Evolutionary conservation across 768 basidiomycete genomes (phyloP).

Genomic region (Suillus ampliporus): DNA sequence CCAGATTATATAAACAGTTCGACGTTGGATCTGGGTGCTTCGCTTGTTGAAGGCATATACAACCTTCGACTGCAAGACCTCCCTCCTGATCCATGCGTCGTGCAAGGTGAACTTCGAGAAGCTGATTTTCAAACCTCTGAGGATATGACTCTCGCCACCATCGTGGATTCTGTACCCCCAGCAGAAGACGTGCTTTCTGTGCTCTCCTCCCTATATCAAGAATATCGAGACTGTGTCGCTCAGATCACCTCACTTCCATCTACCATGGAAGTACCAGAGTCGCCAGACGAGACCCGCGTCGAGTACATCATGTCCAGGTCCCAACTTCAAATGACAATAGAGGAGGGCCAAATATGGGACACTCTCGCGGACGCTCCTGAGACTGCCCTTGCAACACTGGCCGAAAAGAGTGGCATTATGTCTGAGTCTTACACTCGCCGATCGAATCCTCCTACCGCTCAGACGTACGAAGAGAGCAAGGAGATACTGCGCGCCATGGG

Average conservation of each 20-base stretch:
- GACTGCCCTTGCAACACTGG: conserved; percentile 39
- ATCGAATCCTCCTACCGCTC: conserved; percentile 60
- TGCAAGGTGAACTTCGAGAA: neutral
- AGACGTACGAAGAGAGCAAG: conserved; percentile 74
- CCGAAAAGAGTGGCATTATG: conserved; percentile 59
- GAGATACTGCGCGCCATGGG: conserved; percentile 80
- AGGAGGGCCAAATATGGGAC: conserved; percentile 69
- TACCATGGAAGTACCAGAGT: conserved; percentile 21
- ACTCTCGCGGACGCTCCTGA: conserved; percentile 37
- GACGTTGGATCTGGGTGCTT: neutral
- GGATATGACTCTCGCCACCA: neutral
- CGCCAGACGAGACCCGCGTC: conserved; percentile 39
- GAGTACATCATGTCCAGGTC: conserved; percentile 64
- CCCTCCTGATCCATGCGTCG: neutral
- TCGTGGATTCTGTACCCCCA: neutral
- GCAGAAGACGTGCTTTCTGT: conserved; percentile 41
- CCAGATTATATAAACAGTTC: neutral
- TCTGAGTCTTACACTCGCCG: conserved; percentile 70
- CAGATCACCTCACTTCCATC: conserved; percentile 50
- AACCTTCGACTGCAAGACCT: conserved; percentile 1
- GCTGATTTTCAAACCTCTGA: conserved; percentile 1
- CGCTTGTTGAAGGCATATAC: neutral
- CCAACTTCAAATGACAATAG: conserved; percentile 61
- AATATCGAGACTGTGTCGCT: conserved; percentile 53
- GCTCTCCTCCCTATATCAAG: conserved; percentile 53